Base-by-base conservation (phyloP, 805 yeast species). In the Candida easanensis region DNA sequence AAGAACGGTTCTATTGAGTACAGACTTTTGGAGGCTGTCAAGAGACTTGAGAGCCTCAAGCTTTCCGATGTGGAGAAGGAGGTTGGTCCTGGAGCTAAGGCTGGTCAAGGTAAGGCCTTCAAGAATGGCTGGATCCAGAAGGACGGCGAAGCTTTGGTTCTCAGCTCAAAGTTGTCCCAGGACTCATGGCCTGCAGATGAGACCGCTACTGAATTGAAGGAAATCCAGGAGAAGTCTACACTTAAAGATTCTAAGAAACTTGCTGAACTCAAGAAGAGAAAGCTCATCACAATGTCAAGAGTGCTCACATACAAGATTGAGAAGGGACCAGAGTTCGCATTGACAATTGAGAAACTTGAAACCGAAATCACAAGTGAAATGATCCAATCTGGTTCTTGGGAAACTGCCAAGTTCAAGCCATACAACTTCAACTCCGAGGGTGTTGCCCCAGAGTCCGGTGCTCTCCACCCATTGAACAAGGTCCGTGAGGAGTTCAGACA, bases 401-500 rank as follows among this genome's bases (percentile, higher is more conserved):
- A 85, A 62, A 71, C 76, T 37, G 80, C 88, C 38, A 69, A 84
- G 53, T 93, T 95, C 77, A 93, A 95, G 70, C 90, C 96, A 22
- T 93, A 91, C 70, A 93, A 93, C 72, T 93, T 93, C 76, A 79
- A 88, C 61, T 88, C 98, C 40, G 95, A 93, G 72, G 99, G 99
- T 64, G 77, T 86, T 35, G 70, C 73, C 50, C 91, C 97, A 38
- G 73, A 70, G 32, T 77, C 95, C 20, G 99, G 99, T 62, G 96
- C 98, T 36, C 75, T 93, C 57, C 99, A 93, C 68, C 99, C 99
- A 28, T 77, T 93, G 59, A 88, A 82, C 73, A 93, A 93, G 68
- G 98, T 93, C 46, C 81, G 97, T 61, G 97, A 91, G 68, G 99
- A 93, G 68, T 93, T 93, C 71, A 80, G 99, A 71, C 96, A 90